A percentile compares a stretch with the other conserved stretches of the same genome.
These are phyloP conservation scores for Blastosporella zonata DNA, from an alignment of 1,284 basidiomycete genomes.

Conservation along the genomic window DNA sequence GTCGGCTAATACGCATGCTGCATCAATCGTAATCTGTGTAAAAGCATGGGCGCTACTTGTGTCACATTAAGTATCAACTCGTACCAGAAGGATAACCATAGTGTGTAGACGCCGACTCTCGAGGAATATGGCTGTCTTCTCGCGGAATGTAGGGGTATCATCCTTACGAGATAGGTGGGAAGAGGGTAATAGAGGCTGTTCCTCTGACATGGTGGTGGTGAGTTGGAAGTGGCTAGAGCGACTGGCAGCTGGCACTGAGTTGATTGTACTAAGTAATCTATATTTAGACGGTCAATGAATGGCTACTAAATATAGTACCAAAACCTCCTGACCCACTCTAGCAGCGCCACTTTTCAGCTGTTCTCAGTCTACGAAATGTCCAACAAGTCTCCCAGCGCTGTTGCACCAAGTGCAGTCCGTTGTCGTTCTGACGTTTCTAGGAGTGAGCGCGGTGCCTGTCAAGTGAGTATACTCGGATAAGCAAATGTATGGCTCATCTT, in stretches of 20 bases:
- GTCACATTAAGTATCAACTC: conserved; percentile 22
- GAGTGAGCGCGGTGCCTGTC: conserved; percentile 4
- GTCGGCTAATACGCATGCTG: conserved; percentile 63
- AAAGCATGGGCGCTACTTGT: background rate
- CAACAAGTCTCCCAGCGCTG: too few relatives aligned
- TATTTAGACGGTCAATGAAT: too few relatives aligned
- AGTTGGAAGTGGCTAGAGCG: background rate
- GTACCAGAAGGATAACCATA: conserved; percentile 58
- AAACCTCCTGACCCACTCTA: too few relatives aligned
- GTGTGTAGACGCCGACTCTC: conserved; percentile 56
- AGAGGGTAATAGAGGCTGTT: conserved; percentile 49
- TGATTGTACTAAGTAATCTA: too few relatives aligned
- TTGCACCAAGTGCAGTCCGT: too few relatives aligned
- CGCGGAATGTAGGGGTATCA: conserved; percentile 23
- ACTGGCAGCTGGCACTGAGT: too few relatives aligned
- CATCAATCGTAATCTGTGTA: conserved; percentile 60
- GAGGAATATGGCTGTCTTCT: conserved; percentile 44
- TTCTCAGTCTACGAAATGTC: too few relatives aligned
- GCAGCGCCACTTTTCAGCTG: too few relatives aligned
- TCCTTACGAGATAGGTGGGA: background rate
- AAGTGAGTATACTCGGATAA: too few relatives aligned
- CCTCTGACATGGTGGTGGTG: conserved; percentile 40
- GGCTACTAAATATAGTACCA: too few relatives aligned
- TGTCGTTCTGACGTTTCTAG: too few relatives aligned
- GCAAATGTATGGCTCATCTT: too few relatives aligned